These are phyloP conservation scores for Raffaelea ambrosiae DNA, from an alignment of 2,329 filamentous ascomycete genomes.

Conservation along the genomic window DNA sequence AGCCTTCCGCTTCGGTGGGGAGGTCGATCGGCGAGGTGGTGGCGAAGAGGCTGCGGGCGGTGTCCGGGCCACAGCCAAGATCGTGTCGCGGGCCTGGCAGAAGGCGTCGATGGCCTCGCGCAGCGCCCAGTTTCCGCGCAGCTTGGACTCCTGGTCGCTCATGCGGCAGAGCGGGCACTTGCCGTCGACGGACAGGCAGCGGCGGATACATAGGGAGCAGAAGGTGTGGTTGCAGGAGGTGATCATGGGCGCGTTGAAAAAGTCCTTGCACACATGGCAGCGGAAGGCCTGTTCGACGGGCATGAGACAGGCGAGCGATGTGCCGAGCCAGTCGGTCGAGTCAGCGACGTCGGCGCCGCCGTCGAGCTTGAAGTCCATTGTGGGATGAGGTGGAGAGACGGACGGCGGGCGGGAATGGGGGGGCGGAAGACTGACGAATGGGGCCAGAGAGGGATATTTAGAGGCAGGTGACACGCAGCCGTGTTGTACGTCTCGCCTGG, in stretches of 20 bases:
- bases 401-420: neutral
- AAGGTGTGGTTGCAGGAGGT: constrained; percentile 95
- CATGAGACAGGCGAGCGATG: constrained; percentile 56
- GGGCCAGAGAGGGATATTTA: no score
- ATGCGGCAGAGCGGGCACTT: constrained; percentile 81
- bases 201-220: constrained; percentile 89
- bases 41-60: constrained; percentile 14
- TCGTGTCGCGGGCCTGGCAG: constrained; percentile 49
- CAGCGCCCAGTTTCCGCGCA: constrained; percentile 77
- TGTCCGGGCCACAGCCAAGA: constrained; percentile 56
- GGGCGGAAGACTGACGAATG: neutral
- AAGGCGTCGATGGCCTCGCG: constrained; percentile 81
- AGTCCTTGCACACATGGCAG: constrained; percentile 97
- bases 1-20: constrained; percentile 45
- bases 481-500: no score
- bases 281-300: constrained; percentile 77
- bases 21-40: neutral
- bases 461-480: no score
- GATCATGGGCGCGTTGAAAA: constrained; percentile 89
- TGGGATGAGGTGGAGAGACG: neutral
- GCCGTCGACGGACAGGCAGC: constrained; percentile 72
- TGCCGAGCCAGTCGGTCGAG: constrained; percentile 77
- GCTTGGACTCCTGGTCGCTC: constrained; percentile 71
- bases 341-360: constrained; percentile 47
- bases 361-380: constrained; percentile 6